Percentiles rank a stretch among this genome's conserved stretches.
phyloP scores from a whole-genome alignment of 2,329 filamentous ascomycete species.

The Penicillium glabrum region DNA sequence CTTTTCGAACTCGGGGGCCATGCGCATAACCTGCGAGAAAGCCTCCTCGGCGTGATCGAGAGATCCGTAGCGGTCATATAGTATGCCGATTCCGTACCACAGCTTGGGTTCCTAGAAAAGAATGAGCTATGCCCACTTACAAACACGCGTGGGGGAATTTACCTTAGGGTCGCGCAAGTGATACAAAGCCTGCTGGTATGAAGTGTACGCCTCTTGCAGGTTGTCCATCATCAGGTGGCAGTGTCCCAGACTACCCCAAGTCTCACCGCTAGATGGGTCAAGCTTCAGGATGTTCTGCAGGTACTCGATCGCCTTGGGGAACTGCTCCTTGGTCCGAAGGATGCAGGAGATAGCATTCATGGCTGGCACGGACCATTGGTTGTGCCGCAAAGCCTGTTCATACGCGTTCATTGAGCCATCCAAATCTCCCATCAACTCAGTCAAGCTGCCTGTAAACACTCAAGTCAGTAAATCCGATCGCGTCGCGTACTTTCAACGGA shows the following conservation, averaged over 20 bases:
- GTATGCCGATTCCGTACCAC: conserved; percentile 97
- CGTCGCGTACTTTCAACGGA: background rate
- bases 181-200: conserved; percentile 93
- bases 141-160: background rate
- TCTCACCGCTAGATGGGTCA: conserved; percentile 85
- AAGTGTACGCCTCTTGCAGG: conserved; percentile 91
- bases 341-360: conserved; percentile 95
- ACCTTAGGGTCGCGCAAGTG: conserved; percentile 93
- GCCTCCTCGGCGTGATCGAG: conserved; percentile 97
- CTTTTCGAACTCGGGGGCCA: conserved; percentile 97
- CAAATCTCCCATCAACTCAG: conserved; percentile 81
- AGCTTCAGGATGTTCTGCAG: conserved; percentile 87
- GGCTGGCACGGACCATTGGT: conserved; percentile 81
- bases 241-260: conserved; percentile 96
- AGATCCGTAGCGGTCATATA: conserved; percentile 95
- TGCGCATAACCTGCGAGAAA: conserved; percentile 98
- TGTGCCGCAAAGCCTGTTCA: conserved; percentile 83
- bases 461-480: conserved; percentile 15
- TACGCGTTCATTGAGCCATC: conserved; percentile 90
- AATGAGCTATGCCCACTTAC: conserved; percentile 9
- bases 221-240: conserved; percentile 99
- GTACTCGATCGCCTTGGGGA: conserved; percentile 90
- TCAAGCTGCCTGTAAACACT: conserved; percentile 66
- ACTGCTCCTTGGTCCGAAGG: conserved; percentile 87
- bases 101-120: conserved; percentile 78